Evolutionary conservation across 2,329 filamentous ascomycete species (phyloP), one percentile per base, ranked within the genome.

Genomic region (Diaporthe citrichinensis): DNA sequence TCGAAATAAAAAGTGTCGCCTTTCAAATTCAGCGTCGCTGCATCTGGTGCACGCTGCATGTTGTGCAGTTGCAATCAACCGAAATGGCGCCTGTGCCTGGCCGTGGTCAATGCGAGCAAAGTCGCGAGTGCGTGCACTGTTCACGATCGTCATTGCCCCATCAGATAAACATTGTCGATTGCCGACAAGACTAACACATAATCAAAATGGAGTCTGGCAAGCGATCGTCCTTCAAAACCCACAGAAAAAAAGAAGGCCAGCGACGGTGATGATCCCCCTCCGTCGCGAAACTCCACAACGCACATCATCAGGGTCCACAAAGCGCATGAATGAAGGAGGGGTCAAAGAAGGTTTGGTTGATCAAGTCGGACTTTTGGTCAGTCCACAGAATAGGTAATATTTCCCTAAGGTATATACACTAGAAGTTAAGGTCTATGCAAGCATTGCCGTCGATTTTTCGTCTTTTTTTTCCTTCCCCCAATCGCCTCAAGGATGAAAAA

Each of bases 351-450:
- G 2, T 39, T 25, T 20, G 5, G 46, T 23, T 41, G 46, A 28
- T 69, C 31, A 51, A 41, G 14, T 28, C n/a, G 49, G 65, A 55
- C 65, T 55, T 55, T 55, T 17, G n/a, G 34, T 36, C 17, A 69
- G 65, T 55, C 65, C 49, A 36, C 36, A 55, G 49, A 46, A 55
- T 71, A 12, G 51, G 12, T 12, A 49, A 59, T 72, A 67, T 23
- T 72, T 74, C 46, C 44, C 34, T 67, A 71, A 76, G 69, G 58
- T 76, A 31, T 76, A 75, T 74, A 76, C 75, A 76, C 36, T 75
- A 76, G 75, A 76, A 76, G n/a, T 75, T 76, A 68, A 57, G 53
- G 67, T 62, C 75, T 76, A 76, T 76, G 75, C 75, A 72, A 73
- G 75, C 75, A 72, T 73, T 51, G 46, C 71, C 58, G 44, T 75